Percentiles rank a stretch among this genome's conserved stretches.
Conservation (phyloP, 2,329 filamentous ascomycete species). For the Fragosphaeria purpurea region DNA sequence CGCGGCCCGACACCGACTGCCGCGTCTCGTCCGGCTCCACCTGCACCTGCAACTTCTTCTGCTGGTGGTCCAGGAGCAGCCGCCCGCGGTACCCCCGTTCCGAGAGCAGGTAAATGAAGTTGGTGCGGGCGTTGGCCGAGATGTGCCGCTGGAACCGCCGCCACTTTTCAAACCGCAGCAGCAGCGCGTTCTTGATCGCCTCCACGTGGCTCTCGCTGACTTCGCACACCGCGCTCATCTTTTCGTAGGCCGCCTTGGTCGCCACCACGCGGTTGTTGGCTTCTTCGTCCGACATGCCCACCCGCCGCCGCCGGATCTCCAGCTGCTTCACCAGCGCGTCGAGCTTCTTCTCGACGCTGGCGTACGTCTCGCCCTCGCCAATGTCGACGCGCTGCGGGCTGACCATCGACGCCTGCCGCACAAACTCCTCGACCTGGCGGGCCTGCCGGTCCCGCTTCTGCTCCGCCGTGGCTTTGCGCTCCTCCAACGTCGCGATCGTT, state of each 20-base stretch:
- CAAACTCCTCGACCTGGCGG: slow-evolving; percentile 43
- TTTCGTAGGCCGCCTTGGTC: slow-evolving; percentile 28
- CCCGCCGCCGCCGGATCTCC: slow-evolving; percentile 41
- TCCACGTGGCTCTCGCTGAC: slow-evolving; percentile 32
- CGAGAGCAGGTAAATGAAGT: slow-evolving; percentile 79
- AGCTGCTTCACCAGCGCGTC: slow-evolving; percentile 48
- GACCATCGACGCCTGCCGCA: slow-evolving; percentile 41
- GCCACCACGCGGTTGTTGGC: slow-evolving; percentile 42
- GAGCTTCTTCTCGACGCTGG: slow-evolving; percentile 45
- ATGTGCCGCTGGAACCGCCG: slow-evolving; percentile 73
- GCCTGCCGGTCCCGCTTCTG: slow-evolving; percentile 36
- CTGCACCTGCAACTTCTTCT: slow-evolving; percentile 66
- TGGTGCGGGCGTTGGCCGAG: slow-evolving; percentile 72
- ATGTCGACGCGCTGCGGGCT: slow-evolving; percentile 49
- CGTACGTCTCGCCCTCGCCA: slow-evolving; percentile 52
- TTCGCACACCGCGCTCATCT: slow-evolving; percentile 32
- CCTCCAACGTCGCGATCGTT: no score
- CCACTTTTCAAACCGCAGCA: slow-evolving; percentile 65
- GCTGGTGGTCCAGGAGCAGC: slow-evolving; percentile 65
- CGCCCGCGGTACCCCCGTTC: slow-evolving; percentile 82
- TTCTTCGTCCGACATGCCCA: slow-evolving; percentile 56
- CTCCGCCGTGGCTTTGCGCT: slow-evolving; percentile 23
- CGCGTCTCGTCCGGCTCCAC: slow-evolving; percentile 64
- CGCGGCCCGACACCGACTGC: slow-evolving; percentile 59
- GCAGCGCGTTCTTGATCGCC: slow-evolving; percentile 49